A percentile compares a stretch with the other conserved stretches of the same genome.
Evolutionary conservation across 2,329 filamentous ascomycete species (phyloP).

Genomic region (Paecilomyces formosus): DNA sequence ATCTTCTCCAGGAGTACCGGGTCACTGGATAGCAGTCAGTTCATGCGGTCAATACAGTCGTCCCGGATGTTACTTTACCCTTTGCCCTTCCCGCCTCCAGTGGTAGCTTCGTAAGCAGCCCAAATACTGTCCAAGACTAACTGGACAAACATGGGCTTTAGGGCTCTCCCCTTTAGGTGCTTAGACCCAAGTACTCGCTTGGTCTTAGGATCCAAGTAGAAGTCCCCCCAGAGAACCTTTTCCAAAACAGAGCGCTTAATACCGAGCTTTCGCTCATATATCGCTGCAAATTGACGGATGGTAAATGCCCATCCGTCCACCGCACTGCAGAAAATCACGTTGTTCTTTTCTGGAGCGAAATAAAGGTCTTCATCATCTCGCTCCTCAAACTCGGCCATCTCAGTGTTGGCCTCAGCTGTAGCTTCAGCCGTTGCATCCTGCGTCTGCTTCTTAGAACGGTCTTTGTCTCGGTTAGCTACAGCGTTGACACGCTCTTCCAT

Average conservation of each 20-base stretch:
- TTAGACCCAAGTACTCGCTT: conserved; percentile 87
- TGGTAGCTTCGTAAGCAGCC: conserved; percentile 89
- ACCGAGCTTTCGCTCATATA: conserved; percentile 95
- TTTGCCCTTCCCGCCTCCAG: conserved; percentile 71
- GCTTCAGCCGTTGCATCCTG: conserved; percentile 41
- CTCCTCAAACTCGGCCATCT: conserved; percentile 66
- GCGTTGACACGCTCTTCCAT: conserved; percentile 81
- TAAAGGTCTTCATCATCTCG: conserved; percentile 95
- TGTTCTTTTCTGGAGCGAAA: conserved; percentile 96
- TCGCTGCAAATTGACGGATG: conserved; percentile 79
- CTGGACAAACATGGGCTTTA: conserved; percentile 98
- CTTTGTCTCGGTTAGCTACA: conserved; percentile 55
- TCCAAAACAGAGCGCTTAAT: conserved; percentile 84
- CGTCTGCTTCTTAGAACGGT: conserved; percentile 29
- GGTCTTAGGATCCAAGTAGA: conserved; percentile 92
- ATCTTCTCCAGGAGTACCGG: conserved; percentile 82
- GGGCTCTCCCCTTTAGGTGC: conserved; percentile 80
- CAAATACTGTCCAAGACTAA: conserved; percentile 92
- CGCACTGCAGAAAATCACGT: conserved; percentile 97
- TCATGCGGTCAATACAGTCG: conserved; percentile 1
- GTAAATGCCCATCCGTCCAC: conserved; percentile 99
- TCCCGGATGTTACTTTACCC: conserved; percentile 49
- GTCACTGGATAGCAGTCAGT: conserved; percentile 51
- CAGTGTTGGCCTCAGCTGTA: conserved; percentile 42
- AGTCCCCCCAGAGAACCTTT: conserved; percentile 94